Evolutionary conservation across 768 basidiomycete genomes (phyloP).

Genomic region (Daedaleopsis sinensis): DNA sequence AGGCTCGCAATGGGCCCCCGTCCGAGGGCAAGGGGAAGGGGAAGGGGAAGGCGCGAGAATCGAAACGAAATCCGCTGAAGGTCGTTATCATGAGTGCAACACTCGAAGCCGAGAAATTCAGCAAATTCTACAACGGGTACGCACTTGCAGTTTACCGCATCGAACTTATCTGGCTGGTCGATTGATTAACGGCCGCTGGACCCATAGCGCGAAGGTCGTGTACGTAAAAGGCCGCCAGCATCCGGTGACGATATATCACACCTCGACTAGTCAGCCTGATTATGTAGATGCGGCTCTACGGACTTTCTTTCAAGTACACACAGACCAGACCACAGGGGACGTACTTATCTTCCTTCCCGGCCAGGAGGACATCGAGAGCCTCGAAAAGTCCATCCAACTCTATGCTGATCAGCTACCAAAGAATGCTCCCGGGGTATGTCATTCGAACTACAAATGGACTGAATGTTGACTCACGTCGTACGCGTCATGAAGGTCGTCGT

Average conservation of each 20-base stretch:
- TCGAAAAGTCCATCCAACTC: constrained; percentile 73
- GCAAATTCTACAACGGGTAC: constrained; percentile 82
- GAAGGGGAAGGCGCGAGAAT: constrained; percentile 34
- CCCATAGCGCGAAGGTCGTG: constrained; percentile 78
- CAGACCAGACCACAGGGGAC: constrained; percentile 78
- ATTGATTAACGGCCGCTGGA: constrained; percentile 2
- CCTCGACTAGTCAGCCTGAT: constrained; percentile 72
- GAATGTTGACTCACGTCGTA: neutral
- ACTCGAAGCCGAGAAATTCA: constrained; percentile 93
- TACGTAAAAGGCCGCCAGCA: constrained; percentile 95
- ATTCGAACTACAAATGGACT: neutral
- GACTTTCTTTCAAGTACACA: constrained; percentile 94
- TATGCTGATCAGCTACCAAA: constrained; percentile 72
- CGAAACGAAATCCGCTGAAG: constrained; percentile 70
- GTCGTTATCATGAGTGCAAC: constrained; percentile 98
- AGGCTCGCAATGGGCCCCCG: constrained; percentile 56
- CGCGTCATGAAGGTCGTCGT: constrained; percentile 57
- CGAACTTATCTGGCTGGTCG: neutral
- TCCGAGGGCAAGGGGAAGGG: constrained; percentile 45
- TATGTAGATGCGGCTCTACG: constrained; percentile 89
- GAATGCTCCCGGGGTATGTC: constrained; percentile 52
- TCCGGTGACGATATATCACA: constrained; percentile 84
- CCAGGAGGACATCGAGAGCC: constrained; percentile 94
- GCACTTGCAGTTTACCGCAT: constrained; percentile 29
- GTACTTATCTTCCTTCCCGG: constrained; percentile 95